These are phyloP conservation scores for Phanerodontia chrysosporium DNA, from an alignment of 768 basidiomycete species.

Conservation along the genomic window DNA sequence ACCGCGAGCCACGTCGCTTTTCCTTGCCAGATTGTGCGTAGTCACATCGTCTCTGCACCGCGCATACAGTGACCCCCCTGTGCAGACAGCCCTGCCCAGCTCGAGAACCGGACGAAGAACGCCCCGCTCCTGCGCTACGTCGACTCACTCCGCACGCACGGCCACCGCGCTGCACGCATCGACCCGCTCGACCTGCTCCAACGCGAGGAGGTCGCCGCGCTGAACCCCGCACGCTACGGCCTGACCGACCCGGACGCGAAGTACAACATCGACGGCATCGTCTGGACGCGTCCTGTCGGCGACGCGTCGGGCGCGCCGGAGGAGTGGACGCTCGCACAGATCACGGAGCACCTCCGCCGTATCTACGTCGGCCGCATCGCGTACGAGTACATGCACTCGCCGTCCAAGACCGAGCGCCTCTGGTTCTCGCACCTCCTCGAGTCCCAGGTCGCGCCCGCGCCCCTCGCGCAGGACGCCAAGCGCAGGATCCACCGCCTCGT, in stretches of 20 bases:
- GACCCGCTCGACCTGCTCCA: conserved; percentile 88
- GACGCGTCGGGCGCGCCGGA: conserved; percentile 33
- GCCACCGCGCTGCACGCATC: conserved; percentile 79
- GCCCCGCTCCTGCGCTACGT: conserved; percentile 84
- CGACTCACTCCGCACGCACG: conserved; percentile 82
- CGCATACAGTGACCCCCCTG: neutral
- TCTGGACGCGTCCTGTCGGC: conserved; percentile 61
- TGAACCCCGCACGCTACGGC: conserved; percentile 76
- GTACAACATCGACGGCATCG: conserved; percentile 77
- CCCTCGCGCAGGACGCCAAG: conserved; percentile 35
- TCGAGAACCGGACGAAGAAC: conserved; percentile 65
- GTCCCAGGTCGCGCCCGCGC: conserved; percentile 35
- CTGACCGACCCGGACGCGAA: conserved; percentile 45
- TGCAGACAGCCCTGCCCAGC: conserved; percentile 59
- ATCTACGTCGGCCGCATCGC: conserved; percentile 85
- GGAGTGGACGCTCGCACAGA: conserved; percentile 67
- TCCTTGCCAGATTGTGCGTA: conserved; percentile 69
- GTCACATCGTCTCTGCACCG: neutral
- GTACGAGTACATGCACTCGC: conserved; percentile 91
- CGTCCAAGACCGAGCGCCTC: conserved; percentile 76
- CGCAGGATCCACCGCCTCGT: conserved; percentile 64
- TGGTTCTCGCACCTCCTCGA: conserved; percentile 91
- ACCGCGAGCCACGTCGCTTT: conserved; percentile 59
- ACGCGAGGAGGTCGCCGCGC: conserved; percentile 73
- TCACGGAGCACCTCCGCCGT: conserved; percentile 61